A percentile compares a stretch with the other conserved stretches of the same genome.
These are phyloP conservation scores for Penicillium sp. DNA, from an alignment of 2,329 filamentous ascomycete genomes.

Conservation along the genomic window DNA sequence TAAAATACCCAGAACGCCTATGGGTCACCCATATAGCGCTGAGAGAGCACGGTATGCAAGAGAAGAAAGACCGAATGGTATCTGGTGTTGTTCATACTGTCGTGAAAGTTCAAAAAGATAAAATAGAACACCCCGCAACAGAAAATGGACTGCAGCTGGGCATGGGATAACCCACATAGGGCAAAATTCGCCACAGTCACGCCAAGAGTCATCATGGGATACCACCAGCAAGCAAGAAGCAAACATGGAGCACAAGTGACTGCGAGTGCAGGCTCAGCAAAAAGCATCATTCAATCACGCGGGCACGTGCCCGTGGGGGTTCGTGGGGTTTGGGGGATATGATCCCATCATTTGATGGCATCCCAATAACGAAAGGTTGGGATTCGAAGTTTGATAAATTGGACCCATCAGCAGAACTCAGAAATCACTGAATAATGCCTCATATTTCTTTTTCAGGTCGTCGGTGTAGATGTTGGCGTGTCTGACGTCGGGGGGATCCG, in stretches of 20 bases:
- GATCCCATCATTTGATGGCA: background rate
- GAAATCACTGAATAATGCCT: slow-evolving; percentile 63
- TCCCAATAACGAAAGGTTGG: background rate
- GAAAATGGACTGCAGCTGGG: background rate
- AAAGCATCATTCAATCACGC: slow-evolving; percentile 3
- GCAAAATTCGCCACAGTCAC: background rate
- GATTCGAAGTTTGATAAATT: background rate
- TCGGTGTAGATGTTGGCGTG: slow-evolving; percentile 58
- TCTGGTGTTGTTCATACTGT: background rate
- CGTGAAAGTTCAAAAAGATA: background rate
- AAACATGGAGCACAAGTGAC: background rate
- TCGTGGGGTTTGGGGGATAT: background rate
- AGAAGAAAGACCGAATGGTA: background rate
- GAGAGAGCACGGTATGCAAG: background rate
- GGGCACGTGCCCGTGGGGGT: slow-evolving; percentile 6
- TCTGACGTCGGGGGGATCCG: slow-evolving; percentile 54
- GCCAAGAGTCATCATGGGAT: slow-evolving; percentile 3
- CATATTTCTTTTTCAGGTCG: slow-evolving; percentile 62
- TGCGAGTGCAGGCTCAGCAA: background rate
- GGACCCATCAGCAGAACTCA: slow-evolving; percentile 33
- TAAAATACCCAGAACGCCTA: background rate
- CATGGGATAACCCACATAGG: background rate
- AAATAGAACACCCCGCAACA: background rate
- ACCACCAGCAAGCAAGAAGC: slow-evolving; percentile 1
- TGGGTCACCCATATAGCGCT: background rate